Base-by-base conservation (phyloP, 2,329 filamentous ascomycete genomes). In the Trichoderma citrinoviride region DNA sequence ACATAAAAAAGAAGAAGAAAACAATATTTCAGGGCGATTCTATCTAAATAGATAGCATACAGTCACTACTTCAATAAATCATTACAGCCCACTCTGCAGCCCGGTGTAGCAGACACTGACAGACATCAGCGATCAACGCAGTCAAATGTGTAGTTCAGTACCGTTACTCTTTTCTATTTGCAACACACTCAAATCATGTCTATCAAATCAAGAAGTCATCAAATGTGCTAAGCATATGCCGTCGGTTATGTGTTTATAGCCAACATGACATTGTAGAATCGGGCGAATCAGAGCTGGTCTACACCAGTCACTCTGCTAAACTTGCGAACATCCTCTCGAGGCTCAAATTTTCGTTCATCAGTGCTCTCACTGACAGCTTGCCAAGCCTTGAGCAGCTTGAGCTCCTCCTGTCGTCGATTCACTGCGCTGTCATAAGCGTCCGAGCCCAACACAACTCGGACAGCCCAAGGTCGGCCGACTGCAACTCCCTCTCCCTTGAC, bases 381-480 rank as follows among this genome's bases (percentile, higher is more conserved):
- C 71, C 73, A 75, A 3, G 55, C 64, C 25, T 69, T 65, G 7
- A 71, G 17, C 7, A 73, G 58, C 44, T 64, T 49, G 25, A 67
- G 53, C 41, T 69, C 70, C 60, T 71, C 71, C 21, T 67, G 60
- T 46, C 66, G 69, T 50, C 69, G 73, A 63, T 67, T 67, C 52
- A 63, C 69, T 7, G 66, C 69, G n/a, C 61, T 69, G 14, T 68
- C 70, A 8, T 74, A 65, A 0, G 70, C 68, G 64, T 77, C 76
- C 6, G 69, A 70, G 1, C 76, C 76, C 3, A 78, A 61, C 8
- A 73, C 70, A 0, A 77, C 65, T 1, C 74, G 69, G 7, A 72
- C 64, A 0, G 71, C 67, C 69, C 71, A 74, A 4, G 67, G 52
- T 55, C 67, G 71, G 0, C 68, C 71, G 5, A 63, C 68, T 1